phyloP scores from a whole-genome alignment of 108 stramenopile genomes.

The Fragilariopsis cylindrus region DNA sequence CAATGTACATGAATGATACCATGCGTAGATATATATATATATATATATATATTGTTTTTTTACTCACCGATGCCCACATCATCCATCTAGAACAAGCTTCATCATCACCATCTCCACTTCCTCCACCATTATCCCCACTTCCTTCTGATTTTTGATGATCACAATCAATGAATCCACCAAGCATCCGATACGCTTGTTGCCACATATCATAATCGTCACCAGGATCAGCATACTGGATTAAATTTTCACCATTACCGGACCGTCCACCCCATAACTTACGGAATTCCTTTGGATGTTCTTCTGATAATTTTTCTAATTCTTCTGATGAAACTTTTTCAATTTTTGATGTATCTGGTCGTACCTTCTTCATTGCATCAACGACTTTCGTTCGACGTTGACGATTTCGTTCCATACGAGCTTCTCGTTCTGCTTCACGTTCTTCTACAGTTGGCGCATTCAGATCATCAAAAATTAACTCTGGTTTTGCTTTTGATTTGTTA shows the following conservation, averaged over 20 bases:
- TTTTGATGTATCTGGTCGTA: constrained; percentile 16
- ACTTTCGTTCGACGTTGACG: constrained; percentile 23
- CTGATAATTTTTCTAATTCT: constrained; percentile 16
- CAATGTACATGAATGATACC: no score
- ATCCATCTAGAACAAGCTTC: constrained; percentile 76
- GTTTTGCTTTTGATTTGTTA: not conserved
- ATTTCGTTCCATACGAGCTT: constrained; percentile 32
- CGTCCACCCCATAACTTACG: constrained; percentile 35
- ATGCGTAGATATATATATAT: no score
- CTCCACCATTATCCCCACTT: constrained; percentile 26
- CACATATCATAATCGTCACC: constrained; percentile 74
- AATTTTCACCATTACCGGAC: not conserved
- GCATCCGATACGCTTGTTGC: constrained; percentile 81
- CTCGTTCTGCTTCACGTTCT: constrained; percentile 35
- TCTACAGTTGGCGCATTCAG: constrained; percentile 33
- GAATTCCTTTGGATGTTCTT: constrained; percentile 24
- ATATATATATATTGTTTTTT: not conserved
- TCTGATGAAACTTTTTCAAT: constrained; percentile 36
- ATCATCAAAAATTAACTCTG: constrained; percentile 14
- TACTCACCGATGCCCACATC: constrained; percentile 86
- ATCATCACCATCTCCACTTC: constrained; percentile 40
- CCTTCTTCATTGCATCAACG: constrained; percentile 24
- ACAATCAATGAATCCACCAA: constrained; percentile 86
- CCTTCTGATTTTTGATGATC: constrained; percentile 46
- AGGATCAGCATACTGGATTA: constrained; percentile 46